A percentile compares a stretch with the other conserved stretches of the same genome.
These are phyloP conservation scores for Macrophomina tecta DNA, from an alignment of 2,329 filamentous ascomycete species.

Conservation along the genomic window DNA sequence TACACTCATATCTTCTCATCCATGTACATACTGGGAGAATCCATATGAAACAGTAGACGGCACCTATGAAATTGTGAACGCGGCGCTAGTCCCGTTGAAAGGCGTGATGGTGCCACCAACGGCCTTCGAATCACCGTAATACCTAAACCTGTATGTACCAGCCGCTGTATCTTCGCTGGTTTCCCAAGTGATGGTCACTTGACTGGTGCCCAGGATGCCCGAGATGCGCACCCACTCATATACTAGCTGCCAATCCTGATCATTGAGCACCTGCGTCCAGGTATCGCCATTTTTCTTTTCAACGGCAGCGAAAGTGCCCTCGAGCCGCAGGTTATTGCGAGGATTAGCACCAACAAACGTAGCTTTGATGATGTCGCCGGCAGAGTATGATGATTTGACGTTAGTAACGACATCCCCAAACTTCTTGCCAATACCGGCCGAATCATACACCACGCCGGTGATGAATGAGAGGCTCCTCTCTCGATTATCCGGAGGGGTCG, in stretches of 20 bases:
- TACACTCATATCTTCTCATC: not conserved
- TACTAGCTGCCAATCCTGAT: conserved; percentile 82
- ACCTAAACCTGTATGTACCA: conserved; percentile 79
- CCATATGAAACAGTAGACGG: not conserved
- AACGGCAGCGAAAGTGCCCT: conserved; percentile 77
- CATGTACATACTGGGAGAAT: not conserved
- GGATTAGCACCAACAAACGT: conserved; percentile 88
- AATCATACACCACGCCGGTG: conserved; percentile 76
- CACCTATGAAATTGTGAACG: conserved; percentile 11
- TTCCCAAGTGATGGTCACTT: conserved; percentile 83
- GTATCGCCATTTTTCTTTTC: conserved; percentile 63
- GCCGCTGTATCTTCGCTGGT: conserved; percentile 56
- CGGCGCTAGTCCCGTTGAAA: conserved; percentile 68
- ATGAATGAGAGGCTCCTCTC: conserved; percentile 81
- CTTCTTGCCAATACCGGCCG: conserved; percentile 65
- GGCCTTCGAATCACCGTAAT: conserved; percentile 83
- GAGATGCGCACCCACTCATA: conserved; percentile 80
- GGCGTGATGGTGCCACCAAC: conserved; percentile 65
- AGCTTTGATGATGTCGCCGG: conserved; percentile 67
- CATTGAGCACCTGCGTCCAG: conserved; percentile 74
- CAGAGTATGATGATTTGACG: conserved; percentile 61
- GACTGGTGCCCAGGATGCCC: conserved; percentile 72
- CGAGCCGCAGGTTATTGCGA: conserved; percentile 82
- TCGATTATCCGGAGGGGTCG: conserved; percentile 77
- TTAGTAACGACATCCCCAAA: conserved; percentile 72